Percentiles rank a stretch among this genome's conserved stretches.
Conservation (phyloP, 306 rosid species). For the Calophaca sinica region DNA sequence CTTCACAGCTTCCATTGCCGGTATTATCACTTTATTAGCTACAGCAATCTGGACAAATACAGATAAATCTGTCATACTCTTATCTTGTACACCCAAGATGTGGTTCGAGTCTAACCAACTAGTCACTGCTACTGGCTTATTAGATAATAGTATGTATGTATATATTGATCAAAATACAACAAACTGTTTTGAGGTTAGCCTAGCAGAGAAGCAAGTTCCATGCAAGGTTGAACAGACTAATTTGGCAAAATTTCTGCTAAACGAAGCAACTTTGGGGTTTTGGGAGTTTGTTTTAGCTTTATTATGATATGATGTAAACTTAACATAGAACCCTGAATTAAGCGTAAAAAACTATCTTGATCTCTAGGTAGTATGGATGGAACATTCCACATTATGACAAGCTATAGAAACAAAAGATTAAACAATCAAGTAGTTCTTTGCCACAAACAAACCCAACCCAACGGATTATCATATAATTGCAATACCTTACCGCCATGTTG, state of each 20-base stretch:
- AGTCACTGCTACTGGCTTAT: neutral
- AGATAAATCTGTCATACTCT: conserved; percentile 33
- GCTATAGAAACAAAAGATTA: conserved; percentile 22
- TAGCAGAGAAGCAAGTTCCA: conserved; percentile 32
- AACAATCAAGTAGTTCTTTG: neutral
- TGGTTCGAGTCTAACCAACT: conserved; percentile 35
- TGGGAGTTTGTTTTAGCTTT: conserved; percentile 13
- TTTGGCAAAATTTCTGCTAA: conserved; percentile 1
- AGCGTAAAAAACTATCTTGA: conserved; percentile 15
- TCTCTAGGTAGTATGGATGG: neutral
- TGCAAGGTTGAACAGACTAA: conserved; percentile 20
- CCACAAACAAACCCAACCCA: conserved; percentile 8
- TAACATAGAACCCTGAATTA: neutral
- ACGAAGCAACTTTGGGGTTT: conserved; percentile 10
- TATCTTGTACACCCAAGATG: neutral
- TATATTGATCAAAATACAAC: conserved; percentile 20
- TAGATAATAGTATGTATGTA: neutral
- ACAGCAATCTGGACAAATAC: conserved; percentile 60
- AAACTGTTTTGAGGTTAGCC: neutral
- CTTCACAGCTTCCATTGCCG: conserved; percentile 72
- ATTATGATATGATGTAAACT: neutral
- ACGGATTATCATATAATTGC: neutral
- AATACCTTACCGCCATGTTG: conserved; percentile 90
- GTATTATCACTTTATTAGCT: conserved; percentile 78
- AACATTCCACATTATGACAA: conserved; percentile 8